Conservation (phyloP, 2,329 filamentous ascomycete genomes). For the Sarocladium oryzae region DNA sequence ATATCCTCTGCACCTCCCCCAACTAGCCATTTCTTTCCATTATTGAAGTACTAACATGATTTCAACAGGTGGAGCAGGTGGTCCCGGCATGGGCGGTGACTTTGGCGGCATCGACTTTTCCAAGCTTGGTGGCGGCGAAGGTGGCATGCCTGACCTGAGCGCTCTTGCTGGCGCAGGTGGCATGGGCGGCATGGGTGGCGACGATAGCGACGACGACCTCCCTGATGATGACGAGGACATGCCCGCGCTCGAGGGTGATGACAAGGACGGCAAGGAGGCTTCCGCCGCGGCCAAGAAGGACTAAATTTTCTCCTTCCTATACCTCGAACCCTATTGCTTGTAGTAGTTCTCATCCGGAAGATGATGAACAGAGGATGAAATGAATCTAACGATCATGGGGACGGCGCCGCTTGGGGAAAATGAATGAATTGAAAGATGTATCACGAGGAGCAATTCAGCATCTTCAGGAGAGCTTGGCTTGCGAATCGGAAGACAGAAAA, state of each 20-base stretch:
- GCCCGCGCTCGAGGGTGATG: slow-evolving; percentile 65
- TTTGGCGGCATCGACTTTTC: slow-evolving; percentile 91
- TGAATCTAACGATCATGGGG: too few species aligned
- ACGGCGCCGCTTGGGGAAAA: too few species aligned
- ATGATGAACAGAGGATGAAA: too few species aligned
- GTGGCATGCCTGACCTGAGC: slow-evolving; percentile 22
- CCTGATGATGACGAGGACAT: slow-evolving; percentile 71
- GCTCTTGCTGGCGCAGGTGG: slow-evolving; percentile 54
- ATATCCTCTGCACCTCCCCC: background rate
- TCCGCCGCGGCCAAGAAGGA: slow-evolving; percentile 33
- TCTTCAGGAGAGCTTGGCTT: too few species aligned
- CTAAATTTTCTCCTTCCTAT: slow-evolving; percentile 14
- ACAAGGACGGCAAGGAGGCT: slow-evolving; percentile 26
- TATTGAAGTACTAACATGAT: background rate
- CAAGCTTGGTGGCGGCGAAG: slow-evolving; percentile 62
- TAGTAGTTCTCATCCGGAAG: background rate
- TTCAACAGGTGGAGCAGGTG: background rate
- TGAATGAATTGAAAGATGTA: too few species aligned
- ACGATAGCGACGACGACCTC: slow-evolving; percentile 42
- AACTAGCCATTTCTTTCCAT: too few species aligned
- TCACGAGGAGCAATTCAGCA: too few species aligned
- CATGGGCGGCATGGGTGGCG: slow-evolving; percentile 48
- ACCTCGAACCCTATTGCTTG: background rate
- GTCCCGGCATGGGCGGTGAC: slow-evolving; percentile 55
- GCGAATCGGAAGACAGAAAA: too few species aligned